Base-by-base conservation (phyloP, 768 basidiomycete genomes). In the Lentinula detonsa region DNA sequence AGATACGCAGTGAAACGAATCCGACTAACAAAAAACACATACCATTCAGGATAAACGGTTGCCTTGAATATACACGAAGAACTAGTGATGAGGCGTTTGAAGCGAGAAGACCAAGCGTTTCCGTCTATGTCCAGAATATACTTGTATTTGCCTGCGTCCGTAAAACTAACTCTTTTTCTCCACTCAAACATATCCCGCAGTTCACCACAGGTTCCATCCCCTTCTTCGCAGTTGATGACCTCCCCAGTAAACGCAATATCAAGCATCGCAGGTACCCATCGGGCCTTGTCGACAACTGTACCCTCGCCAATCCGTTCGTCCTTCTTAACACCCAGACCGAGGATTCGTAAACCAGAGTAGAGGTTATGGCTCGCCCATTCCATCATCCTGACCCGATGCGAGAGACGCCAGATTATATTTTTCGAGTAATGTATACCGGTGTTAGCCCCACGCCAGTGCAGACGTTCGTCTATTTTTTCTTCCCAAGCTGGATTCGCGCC, bases 21-120 rank as follows among this genome's bases (percentile, higher is more conserved):
- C 16, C 2, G 21, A 39, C 37, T 8, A 39, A 21, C n/a, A n/a
- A 37, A 7, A 55, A 4, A 4, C 33, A 64, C 73, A 11, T 67
- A 85, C 89, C 89, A 90, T 72, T 90, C 89, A 0, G 87, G 87
- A 67, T 86, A 89, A 63, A 89, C 80, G 0, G 87, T 89, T 39
- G 84, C 76, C 67, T 90, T 89, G 74, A 90, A 82, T 5, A 89
- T 74, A 15, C 87, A 72, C 0, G 87, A 77, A 28, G 87, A 86
- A 23, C 82, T 78, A 2, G 83, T 83, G 4, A 89, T 76, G 2
- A 89, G 73, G 4, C 86, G 75, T 62, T 86, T 85, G 69, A 89
- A 90, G 4, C 86, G 78, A n/a, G 82, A 77, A 3, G 85, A 86
- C 86, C 87, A 88, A 1, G 85, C 87, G 60, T 85, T 84, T 7